These are phyloP conservation scores for Colletotrichum echinochloae DNA, from an alignment of 2,329 filamentous ascomycete genomes.

Conservation along the genomic window DNA sequence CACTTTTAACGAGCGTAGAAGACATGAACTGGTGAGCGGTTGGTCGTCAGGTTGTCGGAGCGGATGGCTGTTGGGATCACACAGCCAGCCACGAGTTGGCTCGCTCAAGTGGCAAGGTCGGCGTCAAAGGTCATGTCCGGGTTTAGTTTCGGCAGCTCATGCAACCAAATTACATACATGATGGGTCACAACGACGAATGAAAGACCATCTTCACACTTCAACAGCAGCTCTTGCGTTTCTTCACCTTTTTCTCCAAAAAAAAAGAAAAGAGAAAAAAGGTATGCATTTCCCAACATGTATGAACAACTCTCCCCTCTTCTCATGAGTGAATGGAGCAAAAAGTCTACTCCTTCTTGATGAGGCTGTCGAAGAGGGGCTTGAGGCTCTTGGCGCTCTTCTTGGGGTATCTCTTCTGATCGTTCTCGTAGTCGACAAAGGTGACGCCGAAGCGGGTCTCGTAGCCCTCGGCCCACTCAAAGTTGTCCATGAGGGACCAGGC, in stretches of 20 bases:
- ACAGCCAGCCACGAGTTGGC: too few relatives aligned
- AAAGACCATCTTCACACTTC: conserved; percentile 20
- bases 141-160: conserved; percentile 3
- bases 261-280: not conserved
- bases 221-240: conserved; percentile 8
- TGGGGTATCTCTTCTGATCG: conserved; percentile 82
- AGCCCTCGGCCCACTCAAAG: conserved; percentile 94
- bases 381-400: conserved; percentile 84
- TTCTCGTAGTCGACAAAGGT: conserved; percentile 86
- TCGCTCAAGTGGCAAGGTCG: not conserved
- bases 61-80: not conserved
- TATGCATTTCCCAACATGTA: conserved; percentile 21
- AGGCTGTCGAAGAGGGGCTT: conserved; percentile 77
- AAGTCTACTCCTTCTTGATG: conserved; percentile 69
- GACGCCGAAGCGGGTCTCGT: conserved; percentile 87
- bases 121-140: not conserved
- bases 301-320: not conserved
- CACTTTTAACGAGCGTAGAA: too few relatives aligned
- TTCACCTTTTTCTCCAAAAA: conserved; percentile 6
- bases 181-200: conserved; percentile 4
- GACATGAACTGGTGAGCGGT: too few relatives aligned
- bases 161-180: conserved; percentile 15
- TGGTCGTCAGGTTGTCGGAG: not conserved
- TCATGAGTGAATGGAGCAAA: too few relatives aligned
- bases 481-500: conserved; percentile 93